These are phyloP conservation scores for Lathyrus tuberosus DNA, from an alignment of 306 rosid genomes.

Conservation along the genomic window DNA sequence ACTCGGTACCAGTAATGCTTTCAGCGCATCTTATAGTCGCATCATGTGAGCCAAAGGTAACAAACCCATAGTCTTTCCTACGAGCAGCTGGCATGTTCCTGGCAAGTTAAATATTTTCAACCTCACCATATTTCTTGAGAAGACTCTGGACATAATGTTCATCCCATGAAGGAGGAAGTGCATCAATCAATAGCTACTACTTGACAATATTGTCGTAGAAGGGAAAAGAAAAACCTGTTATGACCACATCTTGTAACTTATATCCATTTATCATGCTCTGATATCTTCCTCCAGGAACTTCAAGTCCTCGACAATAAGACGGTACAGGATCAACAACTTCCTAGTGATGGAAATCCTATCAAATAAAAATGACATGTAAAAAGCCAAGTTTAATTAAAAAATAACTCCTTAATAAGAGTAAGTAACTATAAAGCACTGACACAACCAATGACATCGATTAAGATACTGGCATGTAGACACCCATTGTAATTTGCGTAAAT, in stretches of 20 bases:
- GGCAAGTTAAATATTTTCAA: too few relatives aligned
- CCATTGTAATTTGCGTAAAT: background rate
- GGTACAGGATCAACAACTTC: conserved; percentile 82
- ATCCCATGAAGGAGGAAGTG: too few relatives aligned
- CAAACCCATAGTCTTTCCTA: too few relatives aligned
- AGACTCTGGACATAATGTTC: too few relatives aligned
- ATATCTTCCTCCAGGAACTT: conserved; percentile 82
- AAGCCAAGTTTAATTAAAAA: conserved; percentile 1
- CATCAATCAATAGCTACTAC: background rate
- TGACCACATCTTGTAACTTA: conserved; percentile 75
- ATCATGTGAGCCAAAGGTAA: too few relatives aligned
- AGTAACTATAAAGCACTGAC: background rate
- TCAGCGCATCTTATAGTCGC: too few relatives aligned
- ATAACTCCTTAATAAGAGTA: background rate
- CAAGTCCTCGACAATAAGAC: conserved; percentile 89
- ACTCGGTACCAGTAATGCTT: too few relatives aligned
- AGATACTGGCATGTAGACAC: too few relatives aligned
- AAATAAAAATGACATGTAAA: conserved; percentile 29
- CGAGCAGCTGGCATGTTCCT: too few relatives aligned
- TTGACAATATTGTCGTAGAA: background rate
- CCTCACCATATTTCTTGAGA: too few relatives aligned
- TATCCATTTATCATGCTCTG: conserved; percentile 89
- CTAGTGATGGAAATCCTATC: conserved; percentile 74
- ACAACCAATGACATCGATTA: background rate
- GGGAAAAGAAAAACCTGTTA: conserved; percentile 66